Evolutionary conservation across 768 basidiomycete genomes (phyloP), one percentile per base, ranked within the genome.

Genomic region (Macrolepiota fuliginosa): DNA sequence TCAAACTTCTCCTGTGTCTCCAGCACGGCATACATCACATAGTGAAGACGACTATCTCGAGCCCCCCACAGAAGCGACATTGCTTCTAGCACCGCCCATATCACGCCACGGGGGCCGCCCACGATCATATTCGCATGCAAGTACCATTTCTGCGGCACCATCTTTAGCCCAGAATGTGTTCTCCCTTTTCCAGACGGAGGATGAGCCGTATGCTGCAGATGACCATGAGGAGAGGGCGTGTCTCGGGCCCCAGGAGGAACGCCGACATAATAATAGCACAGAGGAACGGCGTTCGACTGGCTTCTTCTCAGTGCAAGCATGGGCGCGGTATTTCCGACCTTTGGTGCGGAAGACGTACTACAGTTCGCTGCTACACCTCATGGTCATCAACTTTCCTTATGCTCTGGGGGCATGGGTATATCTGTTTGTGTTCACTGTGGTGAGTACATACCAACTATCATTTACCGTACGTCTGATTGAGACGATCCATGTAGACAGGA

Each of bases 391-490:
- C 72, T 91, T 94, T 67, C 91, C 91, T 0, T 92, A 83, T 66
- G 89, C 89, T 15, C 73, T 93, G 62, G 69, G 77, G n/a, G 88
- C 89, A n/a, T 92, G 88, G 87, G 69, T 91, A 10, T 92, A 85
- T 69, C 76, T 90, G 15, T 91, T 93, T 66, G 85, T 91, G 11
- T 89, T 92, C 67, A 93, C 91, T 0, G 74, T 94, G 72, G 91
- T 92, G 67, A 66, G 87, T 79, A 42, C n/a, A 54, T 19, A 32
- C 7, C 29, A 32, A 7, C 3, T 61, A 40, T 56, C 52, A 12
- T 25, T 51, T 32, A 32, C 52, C 37, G 22, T 12, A 10, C 7
- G 24, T 4, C 5, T 19, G 12, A 4, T 5, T 49, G 11, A 22
- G 12, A 13, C 7, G 24, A 25, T 12, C 9, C 22, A 19, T 49